Evolutionary conservation across 352 stramenopile species (phyloP).

Genomic region (Phytophthora pseudosyringae): DNA sequence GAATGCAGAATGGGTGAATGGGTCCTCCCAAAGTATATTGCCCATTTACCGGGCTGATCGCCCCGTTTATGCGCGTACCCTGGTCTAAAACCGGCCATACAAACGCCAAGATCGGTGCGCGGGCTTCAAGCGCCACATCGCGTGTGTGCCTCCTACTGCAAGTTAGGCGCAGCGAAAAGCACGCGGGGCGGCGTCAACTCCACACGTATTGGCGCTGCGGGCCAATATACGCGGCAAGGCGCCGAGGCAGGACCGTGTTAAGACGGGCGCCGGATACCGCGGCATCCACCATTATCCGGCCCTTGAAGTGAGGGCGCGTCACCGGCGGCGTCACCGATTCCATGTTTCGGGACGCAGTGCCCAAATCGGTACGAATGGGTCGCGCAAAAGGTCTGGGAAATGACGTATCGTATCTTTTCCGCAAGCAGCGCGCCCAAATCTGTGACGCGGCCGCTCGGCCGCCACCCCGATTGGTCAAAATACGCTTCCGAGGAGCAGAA

Average conservation of each 20-base stretch:
- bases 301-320: slow-evolving; percentile 27
- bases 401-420: slow-evolving; percentile 33
- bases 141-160: neutral
- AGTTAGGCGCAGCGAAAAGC: too few relatives aligned
- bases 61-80: neutral
- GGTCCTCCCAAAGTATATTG: neutral
- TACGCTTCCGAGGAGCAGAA: neutral
- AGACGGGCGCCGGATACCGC: neutral
- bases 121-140: neutral
- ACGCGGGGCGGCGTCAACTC: too few relatives aligned
- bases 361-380: too few relatives aligned
- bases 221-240: neutral
- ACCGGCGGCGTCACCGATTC: neutral
- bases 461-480: slow-evolving; percentile 13
- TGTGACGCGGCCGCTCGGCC: slow-evolving; percentile 18
- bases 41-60: neutral
- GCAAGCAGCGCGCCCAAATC: slow-evolving; percentile 9
- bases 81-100: neutral
- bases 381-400: neutral
- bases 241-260: neutral
- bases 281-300: neutral
- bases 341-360: too few relatives aligned
- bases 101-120: neutral
- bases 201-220: too few relatives aligned
- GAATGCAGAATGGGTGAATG: neutral